Evolutionary conservation across 2,329 filamentous ascomycete genomes (phyloP).

Genomic region (Sclerotinia trifoliorum): DNA sequence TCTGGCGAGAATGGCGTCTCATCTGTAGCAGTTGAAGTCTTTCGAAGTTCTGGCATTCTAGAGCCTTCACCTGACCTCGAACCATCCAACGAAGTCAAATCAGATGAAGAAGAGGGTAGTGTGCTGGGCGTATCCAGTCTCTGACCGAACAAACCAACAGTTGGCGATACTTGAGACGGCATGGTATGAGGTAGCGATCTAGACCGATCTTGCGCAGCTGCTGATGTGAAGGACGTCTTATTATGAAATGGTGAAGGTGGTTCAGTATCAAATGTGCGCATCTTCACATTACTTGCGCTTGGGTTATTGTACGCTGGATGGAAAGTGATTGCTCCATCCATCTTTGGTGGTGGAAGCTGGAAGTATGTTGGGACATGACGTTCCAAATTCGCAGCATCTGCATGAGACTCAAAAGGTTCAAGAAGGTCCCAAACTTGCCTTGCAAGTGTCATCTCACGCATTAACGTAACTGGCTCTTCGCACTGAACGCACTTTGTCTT

Average conservation of each 20-base stretch:
- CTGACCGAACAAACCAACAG: constrained; percentile 16
- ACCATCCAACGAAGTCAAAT: constrained; percentile 27
- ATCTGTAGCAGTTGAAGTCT: constrained; percentile 11
- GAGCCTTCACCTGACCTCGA: constrained; percentile 22
- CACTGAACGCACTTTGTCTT: constrained; percentile 42
- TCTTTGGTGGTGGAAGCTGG: constrained; percentile 40
- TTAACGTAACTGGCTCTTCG: constrained; percentile 39
- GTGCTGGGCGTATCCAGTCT: constrained; percentile 26
- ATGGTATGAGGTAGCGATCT: constrained; percentile 27
- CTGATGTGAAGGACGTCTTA: constrained; percentile 24
- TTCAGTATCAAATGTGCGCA: constrained; percentile 22
- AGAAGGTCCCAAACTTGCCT: constrained; percentile 43
- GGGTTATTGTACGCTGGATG: constrained; percentile 26
- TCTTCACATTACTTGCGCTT: constrained; percentile 22
- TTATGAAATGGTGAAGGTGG: constrained; percentile 24
- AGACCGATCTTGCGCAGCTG: constrained; percentile 24
- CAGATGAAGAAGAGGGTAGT: constrained; percentile 28
- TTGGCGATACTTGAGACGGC: constrained; percentile 31
- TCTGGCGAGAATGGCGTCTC: constrained; percentile 28
- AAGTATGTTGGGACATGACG: constrained; percentile 43
- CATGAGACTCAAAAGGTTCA: constrained; percentile 41
- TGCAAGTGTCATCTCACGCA: constrained; percentile 42
- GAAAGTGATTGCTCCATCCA: constrained; percentile 29
- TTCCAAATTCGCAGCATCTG: constrained; percentile 43
- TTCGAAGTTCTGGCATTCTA: constrained; percentile 13